These are phyloP conservation scores for Monilinia fructicola DNA, from an alignment of 2,329 filamentous ascomycete species.

Conservation along the genomic window DNA sequence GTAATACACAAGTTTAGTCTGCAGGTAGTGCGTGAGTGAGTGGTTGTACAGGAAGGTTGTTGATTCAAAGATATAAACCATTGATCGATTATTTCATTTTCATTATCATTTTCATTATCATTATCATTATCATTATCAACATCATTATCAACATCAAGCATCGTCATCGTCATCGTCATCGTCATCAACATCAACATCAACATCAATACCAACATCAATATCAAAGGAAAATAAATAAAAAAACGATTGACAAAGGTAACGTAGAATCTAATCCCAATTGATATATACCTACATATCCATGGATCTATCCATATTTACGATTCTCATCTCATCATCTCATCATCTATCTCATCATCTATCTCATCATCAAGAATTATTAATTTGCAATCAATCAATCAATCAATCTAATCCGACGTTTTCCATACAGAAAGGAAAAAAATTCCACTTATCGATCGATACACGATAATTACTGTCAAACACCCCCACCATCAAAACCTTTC, in stretches of 20 bases:
- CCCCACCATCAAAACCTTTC: constrained; percentile 13
- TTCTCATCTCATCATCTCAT: not conserved
- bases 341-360: not conserved
- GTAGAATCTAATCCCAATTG: not conserved
- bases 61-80: too few relatives aligned
- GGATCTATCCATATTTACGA: not conserved
- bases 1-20: too few relatives aligned
- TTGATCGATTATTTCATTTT: not conserved
- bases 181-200: too few relatives aligned
- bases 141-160: not conserved
- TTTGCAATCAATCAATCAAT: not conserved
- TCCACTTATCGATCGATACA: constrained; percentile 7
- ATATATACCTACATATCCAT: not conserved
- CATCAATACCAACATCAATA: too few relatives aligned
- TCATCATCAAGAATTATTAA: not conserved
- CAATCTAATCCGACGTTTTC: constrained; percentile 15
- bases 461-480: not conserved
- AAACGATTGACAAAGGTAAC: not conserved
- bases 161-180: too few relatives aligned
- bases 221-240: too few relatives aligned
- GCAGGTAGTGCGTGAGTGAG: too few relatives aligned
- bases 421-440: constrained; percentile 1
- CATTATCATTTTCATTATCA: not conserved
- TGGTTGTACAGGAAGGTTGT: too few relatives aligned
- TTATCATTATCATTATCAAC: not conserved